Conservation (phyloP, 2,329 filamentous ascomycete genomes). For the Penicillium aurantiogriseum region DNA sequence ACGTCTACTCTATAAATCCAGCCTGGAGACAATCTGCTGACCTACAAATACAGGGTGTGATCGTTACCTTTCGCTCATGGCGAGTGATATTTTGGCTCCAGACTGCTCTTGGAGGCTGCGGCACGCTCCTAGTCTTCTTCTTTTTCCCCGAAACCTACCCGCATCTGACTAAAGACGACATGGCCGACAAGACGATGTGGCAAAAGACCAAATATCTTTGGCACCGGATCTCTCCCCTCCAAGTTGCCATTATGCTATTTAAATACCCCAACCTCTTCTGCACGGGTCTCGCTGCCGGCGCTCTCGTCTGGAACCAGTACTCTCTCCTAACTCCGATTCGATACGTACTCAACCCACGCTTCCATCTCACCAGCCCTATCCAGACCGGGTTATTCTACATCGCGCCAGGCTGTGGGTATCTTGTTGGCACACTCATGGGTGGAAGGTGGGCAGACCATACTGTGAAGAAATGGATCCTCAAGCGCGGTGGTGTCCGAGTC, state of each 20-base stretch:
- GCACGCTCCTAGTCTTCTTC: constrained; percentile 60
- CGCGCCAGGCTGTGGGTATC: constrained; percentile 68
- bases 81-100: constrained; percentile 76
- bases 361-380: constrained; percentile 64
- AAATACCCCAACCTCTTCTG: constrained; percentile 68
- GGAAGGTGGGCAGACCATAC: constrained; percentile 68
- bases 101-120: constrained; percentile 63
- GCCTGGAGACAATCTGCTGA: constrained; percentile 32
- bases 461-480: constrained; percentile 63
- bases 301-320: constrained; percentile 75
- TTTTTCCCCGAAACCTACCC: constrained; percentile 73
- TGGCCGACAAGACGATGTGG: constrained; percentile 53
- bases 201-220: constrained; percentile 57
- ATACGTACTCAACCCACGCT: constrained; percentile 72
- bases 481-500: constrained; percentile 57
- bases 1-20: constrained; percentile 9
- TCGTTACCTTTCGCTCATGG: constrained; percentile 73
- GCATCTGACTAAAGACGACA: constrained; percentile 60
- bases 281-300: constrained; percentile 58
- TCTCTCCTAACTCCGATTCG: constrained; percentile 67
- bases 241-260: constrained; percentile 61
- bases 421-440: constrained; percentile 68
- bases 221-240: constrained; percentile 65
- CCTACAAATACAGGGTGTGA: constrained; percentile 65
- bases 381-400: constrained; percentile 72